These are phyloP conservation scores for Phlegmacium glaucopus DNA, from an alignment of 768 basidiomycete genomes.

Conservation along the genomic window DNA sequence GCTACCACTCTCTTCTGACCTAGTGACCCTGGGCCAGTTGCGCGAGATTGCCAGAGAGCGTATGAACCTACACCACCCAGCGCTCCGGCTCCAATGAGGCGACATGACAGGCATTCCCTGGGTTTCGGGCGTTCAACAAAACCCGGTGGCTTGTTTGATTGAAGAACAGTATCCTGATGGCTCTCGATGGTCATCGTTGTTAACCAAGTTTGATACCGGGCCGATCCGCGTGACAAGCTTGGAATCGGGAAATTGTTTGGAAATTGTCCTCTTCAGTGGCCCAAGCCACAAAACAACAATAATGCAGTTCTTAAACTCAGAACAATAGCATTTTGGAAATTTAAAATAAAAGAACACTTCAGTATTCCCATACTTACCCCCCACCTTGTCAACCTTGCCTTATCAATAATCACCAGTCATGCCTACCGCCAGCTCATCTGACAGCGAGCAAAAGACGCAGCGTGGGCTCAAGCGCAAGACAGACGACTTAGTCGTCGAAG, in stretches of 20 bases:
- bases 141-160: background rate
- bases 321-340: no score
- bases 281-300: background rate
- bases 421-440: background rate
- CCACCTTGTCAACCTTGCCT: background rate
- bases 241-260: no score
- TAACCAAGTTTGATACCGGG: no score
- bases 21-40: conserved; percentile 56
- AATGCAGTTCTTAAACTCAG: background rate
- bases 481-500: background rate
- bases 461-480: background rate
- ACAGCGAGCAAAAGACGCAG: background rate
- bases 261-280: no score
- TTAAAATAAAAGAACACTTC: no score
- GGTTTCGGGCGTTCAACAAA: conserved; percentile 1
- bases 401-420: background rate
- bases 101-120: conserved; percentile 62
- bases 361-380: no score
- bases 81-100: conserved; percentile 62
- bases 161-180: background rate
- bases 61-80: conserved; percentile 64
- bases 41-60: conserved; percentile 62
- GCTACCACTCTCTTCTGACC: conserved; percentile 60
- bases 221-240: no score
- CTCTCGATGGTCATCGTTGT: background rate